These are phyloP conservation scores for Larix kaempferi DNA, from an alignment of 75 land plant genomes.

Conservation along the genomic window DNA sequence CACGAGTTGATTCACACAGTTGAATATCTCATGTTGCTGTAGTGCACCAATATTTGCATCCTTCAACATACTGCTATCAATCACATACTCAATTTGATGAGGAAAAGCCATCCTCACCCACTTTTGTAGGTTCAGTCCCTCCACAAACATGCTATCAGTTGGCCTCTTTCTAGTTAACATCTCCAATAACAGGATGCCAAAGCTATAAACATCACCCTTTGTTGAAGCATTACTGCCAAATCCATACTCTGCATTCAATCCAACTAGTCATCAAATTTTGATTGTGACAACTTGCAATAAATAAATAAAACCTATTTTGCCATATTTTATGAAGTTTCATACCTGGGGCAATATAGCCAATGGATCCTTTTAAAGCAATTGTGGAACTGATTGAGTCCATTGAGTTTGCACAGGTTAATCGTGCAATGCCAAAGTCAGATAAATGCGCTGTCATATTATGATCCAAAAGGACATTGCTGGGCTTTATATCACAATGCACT, in stretches of 20 bases:
- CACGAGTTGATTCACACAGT: neutral
- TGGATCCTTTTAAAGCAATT: slow-evolving; percentile 2
- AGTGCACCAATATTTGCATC: neutral
- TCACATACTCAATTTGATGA: neutral
- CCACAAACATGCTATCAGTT: neutral
- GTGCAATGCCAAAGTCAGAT: slow-evolving; percentile 24
- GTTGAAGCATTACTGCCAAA: neutral
- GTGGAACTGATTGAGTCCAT: slow-evolving; percentile 1
- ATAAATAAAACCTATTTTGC: no score
- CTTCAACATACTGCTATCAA: neutral
- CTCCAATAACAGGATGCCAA: slow-evolving; percentile 16
- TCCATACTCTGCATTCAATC: slow-evolving; percentile 13
- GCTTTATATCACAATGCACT: slow-evolving; percentile 23
- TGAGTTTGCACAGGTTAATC: neutral
- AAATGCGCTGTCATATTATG: slow-evolving; percentile 11
- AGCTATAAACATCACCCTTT: slow-evolving; percentile 23
- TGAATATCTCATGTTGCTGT: neutral
- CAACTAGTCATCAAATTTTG: neutral
- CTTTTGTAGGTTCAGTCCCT: slow-evolving; percentile 6
- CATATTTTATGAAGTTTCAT: neutral
- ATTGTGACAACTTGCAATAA: no score
- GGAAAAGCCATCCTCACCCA: slow-evolving; percentile 3
- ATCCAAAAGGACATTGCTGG: slow-evolving; percentile 23
- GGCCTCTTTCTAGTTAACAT: slow-evolving; percentile 10
- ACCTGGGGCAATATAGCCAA: slow-evolving; percentile 22